Conservation (phyloP, 257 asterid species). For the Primulina tabacum region DNA sequence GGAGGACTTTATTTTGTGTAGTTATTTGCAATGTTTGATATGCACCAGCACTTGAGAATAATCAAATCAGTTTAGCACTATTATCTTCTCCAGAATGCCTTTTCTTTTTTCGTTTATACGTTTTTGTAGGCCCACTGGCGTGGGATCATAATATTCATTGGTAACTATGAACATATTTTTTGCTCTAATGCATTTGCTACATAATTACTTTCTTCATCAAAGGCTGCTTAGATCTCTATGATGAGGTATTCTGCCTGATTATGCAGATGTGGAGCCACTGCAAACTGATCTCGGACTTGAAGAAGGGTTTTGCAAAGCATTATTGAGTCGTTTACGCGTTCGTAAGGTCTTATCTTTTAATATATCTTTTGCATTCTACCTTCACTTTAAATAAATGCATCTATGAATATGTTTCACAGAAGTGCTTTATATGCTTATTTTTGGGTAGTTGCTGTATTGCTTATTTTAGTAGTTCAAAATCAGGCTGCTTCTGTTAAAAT, state of each 20-base stretch:
- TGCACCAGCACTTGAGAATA: not conserved
- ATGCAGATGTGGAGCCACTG: slow-evolving; percentile 86
- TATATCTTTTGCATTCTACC: slow-evolving; percentile 27
- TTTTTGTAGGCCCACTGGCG: not conserved
- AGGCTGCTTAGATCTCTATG: slow-evolving; percentile 14
- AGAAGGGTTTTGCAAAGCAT: slow-evolving; percentile 91
- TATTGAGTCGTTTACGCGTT: slow-evolving; percentile 96
- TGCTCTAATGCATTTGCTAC: not conserved
- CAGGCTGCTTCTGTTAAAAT: too few relatives aligned
- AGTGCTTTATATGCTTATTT: slow-evolving; percentile 22
- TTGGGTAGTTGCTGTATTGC: not conserved
- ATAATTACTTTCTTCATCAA: not conserved
- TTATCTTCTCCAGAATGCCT: not conserved
- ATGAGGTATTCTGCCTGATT: slow-evolving; percentile 27
- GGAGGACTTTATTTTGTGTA: not conserved
- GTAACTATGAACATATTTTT: slow-evolving; percentile 8
- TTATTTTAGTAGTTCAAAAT: not conserved
- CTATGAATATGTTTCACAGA: slow-evolving; percentile 18
- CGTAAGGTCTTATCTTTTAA: slow-evolving; percentile 96
- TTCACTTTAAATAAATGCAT: slow-evolving; percentile 2
- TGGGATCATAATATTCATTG: not conserved
- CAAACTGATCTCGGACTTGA: slow-evolving; percentile 77
- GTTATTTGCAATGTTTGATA: not conserved
- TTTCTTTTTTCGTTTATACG: not conserved
- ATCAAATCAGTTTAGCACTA: not conserved